Conservation (phyloP, 2,329 filamentous ascomycete genomes). For the Calonectria hawksworthii region DNA sequence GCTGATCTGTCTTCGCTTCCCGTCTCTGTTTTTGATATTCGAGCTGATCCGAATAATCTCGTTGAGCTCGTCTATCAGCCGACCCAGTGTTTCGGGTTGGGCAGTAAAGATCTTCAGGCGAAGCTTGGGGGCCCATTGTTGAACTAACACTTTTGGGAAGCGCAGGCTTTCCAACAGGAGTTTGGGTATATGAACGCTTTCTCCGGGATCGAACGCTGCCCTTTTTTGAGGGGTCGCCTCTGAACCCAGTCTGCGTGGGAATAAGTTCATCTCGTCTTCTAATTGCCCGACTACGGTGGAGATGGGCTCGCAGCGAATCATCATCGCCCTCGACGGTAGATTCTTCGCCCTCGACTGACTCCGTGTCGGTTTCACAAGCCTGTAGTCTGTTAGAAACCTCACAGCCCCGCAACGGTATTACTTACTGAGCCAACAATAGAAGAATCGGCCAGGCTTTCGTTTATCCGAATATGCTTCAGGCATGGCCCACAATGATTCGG, state of each 20-base stretch:
- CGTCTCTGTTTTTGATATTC: slow-evolving; percentile 30
- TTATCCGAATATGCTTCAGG: slow-evolving; percentile 37
- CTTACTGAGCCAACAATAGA: slow-evolving; percentile 47
- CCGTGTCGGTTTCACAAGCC: background rate
- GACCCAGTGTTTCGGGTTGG: slow-evolving; percentile 44
- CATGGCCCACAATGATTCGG: slow-evolving; percentile 53
- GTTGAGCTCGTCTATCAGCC: slow-evolving; percentile 46
- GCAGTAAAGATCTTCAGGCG: slow-evolving; percentile 32
- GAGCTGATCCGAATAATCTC: slow-evolving; percentile 22
- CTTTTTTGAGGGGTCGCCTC: background rate
- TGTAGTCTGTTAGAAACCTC: background rate
- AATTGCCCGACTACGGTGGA: background rate
- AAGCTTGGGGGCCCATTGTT: background rate
- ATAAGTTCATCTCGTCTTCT: background rate
- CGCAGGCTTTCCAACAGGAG: background rate
- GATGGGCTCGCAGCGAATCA: slow-evolving; percentile 15
- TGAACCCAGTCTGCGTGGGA: background rate
- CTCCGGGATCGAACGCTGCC: background rate
- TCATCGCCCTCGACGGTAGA: background rate
- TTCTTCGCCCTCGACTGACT: background rate
- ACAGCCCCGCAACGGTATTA: background rate
- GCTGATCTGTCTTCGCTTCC: background rate
- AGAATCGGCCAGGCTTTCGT: slow-evolving; percentile 42
- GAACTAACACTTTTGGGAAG: background rate
- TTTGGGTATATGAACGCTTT: no score